Evolutionary conservation across 2,329 filamentous ascomycete species (phyloP), one percentile per base, ranked within the genome.

Genomic region (Stylonectria norvegica): DNA sequence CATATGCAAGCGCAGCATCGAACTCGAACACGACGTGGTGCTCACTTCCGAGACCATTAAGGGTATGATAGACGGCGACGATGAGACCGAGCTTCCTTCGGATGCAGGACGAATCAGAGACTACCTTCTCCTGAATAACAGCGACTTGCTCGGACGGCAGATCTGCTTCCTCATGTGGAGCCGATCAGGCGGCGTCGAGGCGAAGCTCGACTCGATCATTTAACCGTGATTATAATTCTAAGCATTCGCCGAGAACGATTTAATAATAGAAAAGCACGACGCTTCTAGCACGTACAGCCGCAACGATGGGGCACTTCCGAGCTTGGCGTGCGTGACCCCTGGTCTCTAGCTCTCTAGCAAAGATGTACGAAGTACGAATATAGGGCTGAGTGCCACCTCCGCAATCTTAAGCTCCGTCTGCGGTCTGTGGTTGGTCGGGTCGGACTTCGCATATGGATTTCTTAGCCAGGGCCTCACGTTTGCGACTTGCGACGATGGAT

Each of bases 11-110:
- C 54, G 60, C 1, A 49, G 64, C 0, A 53, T 71, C 5, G 65
- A 69, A 43, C 45, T 68, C 7, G 69, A 71, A 49, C 66, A 71
- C 22, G 60, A 48, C 4, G 44, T 65, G 11, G 39, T 52, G 4
- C 36, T 67, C 2, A 49, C 49, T 0, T 42, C 53, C 1, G 45
- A 53, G 1, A 52, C 49, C n/a, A 23, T 36, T 8, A 25, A 35
- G 1, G 53, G 49, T n/a, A 22, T 36, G 10, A 20, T 33, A 4
- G 28, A 20, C 12, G 16, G 14, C 3, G 29, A 37, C 1, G 1
- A 36, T 2, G 43, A 51, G 6, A 12, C 14, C 5, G 17, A 10
- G 7, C 15, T 55, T 7, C 55, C 55, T 1, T 11, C 35, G 1
- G 49, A 56, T n/a, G 37, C 39, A 15, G 36, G 42, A 9, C 46